Conservation (phyloP, 2,329 filamentous ascomycete genomes). For the Ustilaginoidea virens region DNA sequence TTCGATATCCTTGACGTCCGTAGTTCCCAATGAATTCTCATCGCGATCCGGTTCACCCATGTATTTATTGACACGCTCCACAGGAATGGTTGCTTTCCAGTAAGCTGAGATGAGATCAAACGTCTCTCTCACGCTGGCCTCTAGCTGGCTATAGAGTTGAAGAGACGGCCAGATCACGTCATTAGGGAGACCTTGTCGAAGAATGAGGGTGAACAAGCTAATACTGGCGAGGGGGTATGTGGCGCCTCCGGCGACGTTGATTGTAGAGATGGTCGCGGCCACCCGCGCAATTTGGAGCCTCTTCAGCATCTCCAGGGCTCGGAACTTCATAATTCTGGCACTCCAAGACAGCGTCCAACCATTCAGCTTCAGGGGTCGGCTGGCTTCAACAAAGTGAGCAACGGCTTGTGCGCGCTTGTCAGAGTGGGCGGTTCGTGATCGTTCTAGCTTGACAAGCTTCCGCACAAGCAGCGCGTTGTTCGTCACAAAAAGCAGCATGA, state of each 20-base stretch:
- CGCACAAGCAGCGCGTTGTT: conserved; percentile 55
- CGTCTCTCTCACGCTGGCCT: conserved; percentile 56
- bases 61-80: conserved; percentile 69
- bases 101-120: conserved; percentile 61
- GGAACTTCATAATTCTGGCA: conserved; percentile 19
- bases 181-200: conserved; percentile 52
- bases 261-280: conserved; percentile 40
- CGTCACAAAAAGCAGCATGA: conserved; percentile 52
- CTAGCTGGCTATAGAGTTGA: conserved; percentile 63
- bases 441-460: conserved; percentile 52
- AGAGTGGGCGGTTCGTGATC: conserved; percentile 54
- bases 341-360: conserved; percentile 24
- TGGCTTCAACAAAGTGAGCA: conserved; percentile 74
- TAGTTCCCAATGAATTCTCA: conserved; percentile 23
- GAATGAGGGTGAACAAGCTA: conserved; percentile 62
- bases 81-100: conserved; percentile 69
- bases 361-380: conserved; percentile 44
- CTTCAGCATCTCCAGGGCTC: conserved; percentile 20
- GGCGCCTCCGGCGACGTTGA: conserved; percentile 56
- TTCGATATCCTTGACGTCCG: conserved; percentile 24
- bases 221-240: conserved; percentile 71
- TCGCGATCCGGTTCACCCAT: conserved; percentile 74
- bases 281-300: conserved; percentile 20
- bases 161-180: conserved; percentile 80
- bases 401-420: conserved; percentile 68